Base-by-base conservation (phyloP, 371 early-diverging fungal species). In the Mucor velutinosus region DNA sequence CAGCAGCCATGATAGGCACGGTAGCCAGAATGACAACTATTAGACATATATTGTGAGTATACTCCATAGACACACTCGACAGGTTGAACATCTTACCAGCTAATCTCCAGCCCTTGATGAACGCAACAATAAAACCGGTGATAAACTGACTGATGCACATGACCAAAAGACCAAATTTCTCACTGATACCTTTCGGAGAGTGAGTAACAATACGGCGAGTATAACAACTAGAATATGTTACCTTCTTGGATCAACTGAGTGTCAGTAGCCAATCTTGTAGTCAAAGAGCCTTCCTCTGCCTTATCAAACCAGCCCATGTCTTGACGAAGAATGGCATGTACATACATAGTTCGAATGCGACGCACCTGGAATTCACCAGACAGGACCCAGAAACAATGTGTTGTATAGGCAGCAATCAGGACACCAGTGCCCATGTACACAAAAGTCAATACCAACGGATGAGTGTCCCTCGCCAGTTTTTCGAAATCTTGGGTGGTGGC, bases 241-340 rank as follows among this genome's bases (percentile, higher is more conserved):
- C 97, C 95, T 77, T 94, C 95, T 74, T 93, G 93, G 56, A 94
- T 85, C 58, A 93, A 67, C 57, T 95, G 84, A 57, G 90, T 87
- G 80, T 95, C 90, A 73, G 89, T 84, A n/a, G 92, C 89, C 19
- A 94, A 84, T 62, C 93, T 87, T 19, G 91, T 90, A 10, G 90
- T 92, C 49, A 90, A 76, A 58, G 90, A 90, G 39, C 91, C 91
- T 67, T 78, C 71, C 75, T 86, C 84, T 58, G 87, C 78, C 43
- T 80, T 83, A 68, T 99, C 99, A 71, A 95, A 97, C 92, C 94
- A 99, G 21, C 88, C 90, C 65, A 95, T 87, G 25, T 98, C 94
- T 75, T 98, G 97, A 35, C 93, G 89, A 49, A 99, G 80, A 49
- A 95, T 86, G 0, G 95, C 81, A 47, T 83, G 85, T 21, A 96